phyloP scores from a whole-genome alignment of 805 yeast species.

The Candida chauliodis region DNA sequence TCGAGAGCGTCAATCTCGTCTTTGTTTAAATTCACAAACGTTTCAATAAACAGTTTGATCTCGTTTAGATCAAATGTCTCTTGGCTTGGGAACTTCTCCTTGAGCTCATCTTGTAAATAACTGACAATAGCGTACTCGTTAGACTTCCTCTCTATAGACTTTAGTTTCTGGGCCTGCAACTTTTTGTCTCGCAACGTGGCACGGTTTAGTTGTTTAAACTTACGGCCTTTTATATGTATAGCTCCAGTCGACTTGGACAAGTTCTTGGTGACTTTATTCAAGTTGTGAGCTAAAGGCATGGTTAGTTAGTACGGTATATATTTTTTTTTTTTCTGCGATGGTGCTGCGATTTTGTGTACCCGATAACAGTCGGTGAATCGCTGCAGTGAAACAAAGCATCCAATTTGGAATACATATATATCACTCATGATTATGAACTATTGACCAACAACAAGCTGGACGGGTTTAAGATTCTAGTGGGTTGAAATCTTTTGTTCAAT shows the following conservation, averaged over 20 bases:
- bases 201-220: slow-evolving; percentile 75
- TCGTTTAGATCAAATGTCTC: slow-evolving; percentile 52
- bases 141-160: slow-evolving; percentile 55
- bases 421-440: not conserved
- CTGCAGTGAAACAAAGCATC: not conserved
- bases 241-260: slow-evolving; percentile 52
- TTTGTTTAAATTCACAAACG: slow-evolving; percentile 65
- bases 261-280: slow-evolving; percentile 61
- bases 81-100: slow-evolving; percentile 13
- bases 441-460: too few relatives aligned
- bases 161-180: slow-evolving; percentile 55
- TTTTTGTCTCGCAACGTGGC: slow-evolving; percentile 85
- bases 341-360: slow-evolving; percentile 3
- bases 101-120: slow-evolving; percentile 44
- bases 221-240: slow-evolving; percentile 86
- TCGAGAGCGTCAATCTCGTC: slow-evolving; percentile 67
- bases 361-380: too few relatives aligned
- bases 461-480: too few relatives aligned
- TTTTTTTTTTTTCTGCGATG: slow-evolving; percentile 2
- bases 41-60: slow-evolving; percentile 55
- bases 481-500: too few relatives aligned
- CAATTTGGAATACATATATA: not conserved
- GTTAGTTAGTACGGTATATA: not conserved
- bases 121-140: slow-evolving; percentile 56
- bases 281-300: slow-evolving; percentile 70